Evolutionary conservation across 306 rosid genomes (phyloP), one percentile per base, ranked within the genome.

Genomic region (Prunus davidiana): DNA sequence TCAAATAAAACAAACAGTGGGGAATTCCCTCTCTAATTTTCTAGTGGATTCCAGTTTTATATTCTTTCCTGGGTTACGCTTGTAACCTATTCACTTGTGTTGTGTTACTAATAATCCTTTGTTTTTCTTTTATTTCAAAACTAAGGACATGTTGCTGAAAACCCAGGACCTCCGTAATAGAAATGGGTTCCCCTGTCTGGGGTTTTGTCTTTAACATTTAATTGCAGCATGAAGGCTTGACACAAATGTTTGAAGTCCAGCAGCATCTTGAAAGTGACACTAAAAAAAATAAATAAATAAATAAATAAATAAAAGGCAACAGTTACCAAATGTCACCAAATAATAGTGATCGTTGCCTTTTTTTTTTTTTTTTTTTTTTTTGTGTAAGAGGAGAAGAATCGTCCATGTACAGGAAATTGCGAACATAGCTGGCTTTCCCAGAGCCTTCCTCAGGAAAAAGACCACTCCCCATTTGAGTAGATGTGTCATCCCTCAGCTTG

Each of bases 381-480:
- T 1, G 25, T 24, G 25, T 24, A 1, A 24, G 25, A 24, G 25
- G 25, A 24, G 13, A 9, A 24, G 60, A 55, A 2, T n/a, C 5
- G 4, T 68, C 75, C 22, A 34, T 3, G 50, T 56, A 82, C 14
- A 60, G 51, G 25, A 77, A 12, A 52, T 77, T 72, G 52, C 71
- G 6, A 11, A 82, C 9, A 73, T 16, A 76, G 28, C 79, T 65
- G 30, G 79, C 81, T 67, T 8, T 82, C 12, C 69, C 64, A 14
- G 8, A 66, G 5, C 78, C 79, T 67, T 82, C 79, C 9, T 4
- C 8, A 0, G 82, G 75, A 50, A 82, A 82, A 49, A 65, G 82
- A 24, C 81, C 67, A n/a, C 85, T 82, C 38, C 85, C 85, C 85
- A 82, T 82, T 8, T 82, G 76, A 60, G 85, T 82, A 2, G 18